Conservation (phyloP, 169 alveolate species). For the Perkinsus chesapeaki region DNA sequence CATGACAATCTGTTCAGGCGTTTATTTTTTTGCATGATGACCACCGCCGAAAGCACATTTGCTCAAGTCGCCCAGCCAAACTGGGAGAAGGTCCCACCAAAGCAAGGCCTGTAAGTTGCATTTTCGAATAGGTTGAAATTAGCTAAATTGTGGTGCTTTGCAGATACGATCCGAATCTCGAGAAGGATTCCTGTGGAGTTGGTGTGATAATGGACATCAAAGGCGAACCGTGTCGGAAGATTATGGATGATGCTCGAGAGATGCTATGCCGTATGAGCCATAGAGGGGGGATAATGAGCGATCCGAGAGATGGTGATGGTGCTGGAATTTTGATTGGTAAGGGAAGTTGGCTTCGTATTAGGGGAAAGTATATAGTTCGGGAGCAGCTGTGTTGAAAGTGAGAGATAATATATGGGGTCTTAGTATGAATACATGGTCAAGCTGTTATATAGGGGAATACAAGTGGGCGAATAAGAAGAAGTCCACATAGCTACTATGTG, state of each 20-base stretch:
- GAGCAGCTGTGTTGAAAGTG: too few relatives aligned
- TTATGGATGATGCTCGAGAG: slow-evolving; percentile 43
- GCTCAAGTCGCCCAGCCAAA: neutral
- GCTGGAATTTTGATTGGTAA: slow-evolving; percentile 34
- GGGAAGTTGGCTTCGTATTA: slow-evolving; percentile 34
- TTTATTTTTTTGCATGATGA: too few relatives aligned
- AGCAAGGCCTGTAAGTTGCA: neutral
- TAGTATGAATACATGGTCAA: too few relatives aligned
- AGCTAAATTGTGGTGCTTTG: too few relatives aligned
- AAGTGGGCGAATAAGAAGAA: too few relatives aligned
- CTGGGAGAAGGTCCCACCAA: neutral
- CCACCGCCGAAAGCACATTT: too few relatives aligned
- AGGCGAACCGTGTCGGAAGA: slow-evolving; percentile 38
- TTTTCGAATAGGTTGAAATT: too few relatives aligned
- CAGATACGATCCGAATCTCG: slow-evolving; percentile 38
- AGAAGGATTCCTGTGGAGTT: slow-evolving; percentile 56
- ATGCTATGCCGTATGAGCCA: slow-evolving; percentile 47
- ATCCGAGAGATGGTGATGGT: slow-evolving; percentile 37
- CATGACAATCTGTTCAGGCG: too few relatives aligned
- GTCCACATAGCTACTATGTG: too few relatives aligned
- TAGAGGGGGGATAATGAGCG: slow-evolving; percentile 49
- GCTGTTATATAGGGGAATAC: too few relatives aligned
- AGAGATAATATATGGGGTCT: too few relatives aligned
- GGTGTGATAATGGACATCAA: slow-evolving; percentile 48
- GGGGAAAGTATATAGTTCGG: too few relatives aligned